Evolutionary conservation across 2,329 filamentous ascomycete species (phyloP).

Genomic region (Pseudovirgaria hyperparasitica): DNA sequence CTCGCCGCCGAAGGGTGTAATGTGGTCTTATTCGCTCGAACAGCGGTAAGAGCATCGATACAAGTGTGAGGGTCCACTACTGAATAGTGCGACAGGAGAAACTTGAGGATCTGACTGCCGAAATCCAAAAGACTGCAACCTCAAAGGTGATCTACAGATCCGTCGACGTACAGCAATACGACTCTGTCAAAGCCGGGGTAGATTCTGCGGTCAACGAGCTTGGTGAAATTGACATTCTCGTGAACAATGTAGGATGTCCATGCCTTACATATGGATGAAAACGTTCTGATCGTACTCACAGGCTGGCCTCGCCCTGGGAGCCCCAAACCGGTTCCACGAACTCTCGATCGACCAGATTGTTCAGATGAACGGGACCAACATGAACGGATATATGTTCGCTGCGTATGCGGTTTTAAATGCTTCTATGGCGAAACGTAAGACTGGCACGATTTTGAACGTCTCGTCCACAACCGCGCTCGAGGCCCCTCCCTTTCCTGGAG

Average conservation of each 20-base stretch:
- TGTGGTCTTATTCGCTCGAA: constrained; percentile 31
- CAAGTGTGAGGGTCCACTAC: too few relatives aligned
- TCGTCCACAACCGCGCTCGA: constrained; percentile 36
- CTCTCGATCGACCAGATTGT: constrained; percentile 29
- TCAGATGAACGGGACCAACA: constrained; percentile 36
- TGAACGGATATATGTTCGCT: constrained; percentile 35
- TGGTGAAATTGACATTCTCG: constrained; percentile 30
- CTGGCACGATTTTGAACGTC: constrained; percentile 36
- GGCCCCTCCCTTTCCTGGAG: constrained; percentile 35
- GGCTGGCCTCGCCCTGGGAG: constrained; percentile 35
- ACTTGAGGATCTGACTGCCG: constrained; percentile 10
- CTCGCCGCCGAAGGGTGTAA: constrained; percentile 28
- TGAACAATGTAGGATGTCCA: too few relatives aligned
- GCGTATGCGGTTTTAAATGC: constrained; percentile 33
- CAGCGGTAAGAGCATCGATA: too few relatives aligned
- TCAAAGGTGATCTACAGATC: constrained; percentile 13
- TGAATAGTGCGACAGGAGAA: too few relatives aligned
- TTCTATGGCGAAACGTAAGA: constrained; percentile 25
- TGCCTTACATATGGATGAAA: too few relatives aligned
- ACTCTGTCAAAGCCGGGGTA: constrained; percentile 20
- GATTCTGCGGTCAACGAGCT: constrained; percentile 17
- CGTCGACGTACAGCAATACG: constrained; percentile 20
- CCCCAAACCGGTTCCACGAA: constrained; percentile 29
- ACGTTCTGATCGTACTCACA: too few relatives aligned
- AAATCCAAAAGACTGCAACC: constrained; percentile 6